phyloP scores from a whole-genome alignment of 2,329 filamentous ascomycete genomes.

The Exophiala bonariae region DNA sequence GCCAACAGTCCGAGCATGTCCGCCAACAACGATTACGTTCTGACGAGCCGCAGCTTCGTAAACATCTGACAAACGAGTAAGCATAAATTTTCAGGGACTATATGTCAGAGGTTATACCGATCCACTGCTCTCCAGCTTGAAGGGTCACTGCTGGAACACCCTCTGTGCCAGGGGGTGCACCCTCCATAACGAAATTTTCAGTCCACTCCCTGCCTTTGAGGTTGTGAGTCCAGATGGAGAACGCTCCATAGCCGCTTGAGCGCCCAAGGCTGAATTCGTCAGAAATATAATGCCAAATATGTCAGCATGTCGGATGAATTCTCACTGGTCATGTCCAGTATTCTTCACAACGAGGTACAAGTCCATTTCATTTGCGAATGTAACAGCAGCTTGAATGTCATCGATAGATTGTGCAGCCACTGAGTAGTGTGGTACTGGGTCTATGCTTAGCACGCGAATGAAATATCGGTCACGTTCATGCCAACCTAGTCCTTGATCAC shows the following conservation, averaged over 20 bases:
- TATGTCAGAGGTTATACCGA: conserved; percentile 18
- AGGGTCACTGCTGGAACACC: conserved; percentile 30
- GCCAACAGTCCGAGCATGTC: conserved; percentile 30
- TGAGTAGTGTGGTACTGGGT: conserved; percentile 29
- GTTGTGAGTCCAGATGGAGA: conserved; percentile 33
- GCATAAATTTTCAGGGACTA: not conserved
- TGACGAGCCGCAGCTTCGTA: conserved; percentile 28
- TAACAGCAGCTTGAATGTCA: conserved; percentile 24
- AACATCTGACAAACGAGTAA: conserved; percentile 20
- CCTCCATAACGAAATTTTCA: conserved; percentile 24
- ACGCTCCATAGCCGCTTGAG: conserved; percentile 28
- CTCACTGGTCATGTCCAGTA: conserved; percentile 32
- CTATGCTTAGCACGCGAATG: not conserved
- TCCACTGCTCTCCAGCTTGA: conserved; percentile 31
- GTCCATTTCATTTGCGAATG: conserved; percentile 30
- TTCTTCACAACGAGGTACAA: conserved; percentile 33
- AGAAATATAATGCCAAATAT: not conserved
- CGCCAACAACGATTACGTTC: conserved; percentile 29
- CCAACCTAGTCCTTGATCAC: conserved; percentile 28
- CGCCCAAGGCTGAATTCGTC: conserved; percentile 26
- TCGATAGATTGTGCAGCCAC: conserved; percentile 19
- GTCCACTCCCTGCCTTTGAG: conserved; percentile 31
- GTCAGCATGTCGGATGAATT: too few relatives aligned
- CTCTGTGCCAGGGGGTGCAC: conserved; percentile 19
- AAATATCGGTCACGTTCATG: not conserved